Evolutionary conservation across 2,329 filamentous ascomycete species (phyloP).

Genomic region (Alternaria dauci): DNA sequence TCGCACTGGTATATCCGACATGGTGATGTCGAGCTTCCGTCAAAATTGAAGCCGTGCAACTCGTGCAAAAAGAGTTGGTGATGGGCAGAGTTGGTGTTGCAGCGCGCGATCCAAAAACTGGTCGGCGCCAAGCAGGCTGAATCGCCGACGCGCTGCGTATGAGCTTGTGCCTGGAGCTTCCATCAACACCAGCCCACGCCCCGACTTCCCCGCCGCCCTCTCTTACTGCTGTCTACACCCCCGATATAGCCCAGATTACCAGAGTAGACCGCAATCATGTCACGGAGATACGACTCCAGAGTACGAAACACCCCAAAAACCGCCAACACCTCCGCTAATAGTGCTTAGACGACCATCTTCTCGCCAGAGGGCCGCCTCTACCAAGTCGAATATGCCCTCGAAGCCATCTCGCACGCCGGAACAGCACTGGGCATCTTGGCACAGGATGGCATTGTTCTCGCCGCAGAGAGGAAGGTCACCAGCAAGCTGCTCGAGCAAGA

Average conservation of each 20-base stretch:
- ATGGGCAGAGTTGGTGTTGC: slow-evolving; percentile 25
- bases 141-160: slow-evolving; percentile 43
- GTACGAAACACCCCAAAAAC: slow-evolving; percentile 62
- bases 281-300: slow-evolving; percentile 95
- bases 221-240: slow-evolving; percentile 17
- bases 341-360: slow-evolving; percentile 92
- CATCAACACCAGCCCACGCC: slow-evolving; percentile 38
- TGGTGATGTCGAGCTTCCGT: slow-evolving; percentile 5
- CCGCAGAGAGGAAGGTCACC: slow-evolving; percentile 97
- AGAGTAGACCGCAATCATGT: slow-evolving; percentile 68
- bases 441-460: slow-evolving; percentile 97
- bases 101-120: slow-evolving; percentile 35
- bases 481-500: slow-evolving; percentile 99
- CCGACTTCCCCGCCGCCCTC: slow-evolving; percentile 35
- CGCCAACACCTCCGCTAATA: slow-evolving; percentile 33
- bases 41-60: background rate
- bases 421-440: slow-evolving; percentile 96
- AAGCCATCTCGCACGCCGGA: slow-evolving; percentile 97
- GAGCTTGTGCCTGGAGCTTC: slow-evolving; percentile 52
- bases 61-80: background rate
- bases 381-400: slow-evolving; percentile 98
- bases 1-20: slow-evolving; percentile 43
- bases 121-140: slow-evolving; percentile 37
- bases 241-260: slow-evolving; percentile 3
- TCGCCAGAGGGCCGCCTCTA: slow-evolving; percentile 98